phyloP scores from a whole-genome alignment of 768 basidiomycete species.

The Suillus clintonianus region DNA sequence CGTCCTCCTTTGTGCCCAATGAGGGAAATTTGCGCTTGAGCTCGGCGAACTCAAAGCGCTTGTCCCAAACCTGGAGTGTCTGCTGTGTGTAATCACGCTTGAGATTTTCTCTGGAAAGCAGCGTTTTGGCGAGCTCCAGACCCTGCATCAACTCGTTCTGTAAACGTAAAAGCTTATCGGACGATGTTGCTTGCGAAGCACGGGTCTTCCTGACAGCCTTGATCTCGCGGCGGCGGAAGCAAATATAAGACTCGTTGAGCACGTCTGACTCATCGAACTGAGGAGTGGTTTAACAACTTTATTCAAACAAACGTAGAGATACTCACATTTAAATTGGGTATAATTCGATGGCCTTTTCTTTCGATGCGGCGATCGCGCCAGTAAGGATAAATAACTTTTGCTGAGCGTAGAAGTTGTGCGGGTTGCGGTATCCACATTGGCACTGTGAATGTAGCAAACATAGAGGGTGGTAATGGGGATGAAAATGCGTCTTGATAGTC shows the following conservation, averaged over 20 bases:
- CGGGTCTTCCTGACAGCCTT: slow-evolving; percentile 95
- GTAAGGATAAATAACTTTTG: slow-evolving; percentile 78
- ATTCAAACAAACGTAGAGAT: not conserved
- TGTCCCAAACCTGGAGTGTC: slow-evolving; percentile 74
- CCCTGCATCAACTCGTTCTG: slow-evolving; percentile 74
- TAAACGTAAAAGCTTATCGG: slow-evolving; percentile 85
- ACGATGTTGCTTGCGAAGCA: slow-evolving; percentile 83
- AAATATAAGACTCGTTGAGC: slow-evolving; percentile 91
- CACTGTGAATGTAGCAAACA: slow-evolving; percentile 68
- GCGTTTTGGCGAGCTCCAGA: slow-evolving; percentile 67
- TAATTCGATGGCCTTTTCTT: slow-evolving; percentile 80
- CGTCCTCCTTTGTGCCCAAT: slow-evolving; percentile 65
- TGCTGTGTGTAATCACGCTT: slow-evolving; percentile 70
- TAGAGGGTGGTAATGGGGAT: slow-evolving; percentile 53
- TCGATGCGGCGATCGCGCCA: slow-evolving; percentile 87
- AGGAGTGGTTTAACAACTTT: not conserved
- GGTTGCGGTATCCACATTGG: slow-evolving; percentile 73
- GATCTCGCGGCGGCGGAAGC: slow-evolving; percentile 93
- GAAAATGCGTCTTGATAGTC: slow-evolving; percentile 75
- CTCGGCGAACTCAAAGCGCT: slow-evolving; percentile 71
- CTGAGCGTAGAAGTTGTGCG: slow-evolving; percentile 62
- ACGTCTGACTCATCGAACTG: slow-evolving; percentile 90
- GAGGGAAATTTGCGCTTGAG: slow-evolving; percentile 75
- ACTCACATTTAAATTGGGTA: slow-evolving; percentile 85
- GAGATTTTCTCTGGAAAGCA: slow-evolving; percentile 70